phyloP scores from a whole-genome alignment of 148 eudicot genomes.

The Simmondsia chinensis region DNA sequence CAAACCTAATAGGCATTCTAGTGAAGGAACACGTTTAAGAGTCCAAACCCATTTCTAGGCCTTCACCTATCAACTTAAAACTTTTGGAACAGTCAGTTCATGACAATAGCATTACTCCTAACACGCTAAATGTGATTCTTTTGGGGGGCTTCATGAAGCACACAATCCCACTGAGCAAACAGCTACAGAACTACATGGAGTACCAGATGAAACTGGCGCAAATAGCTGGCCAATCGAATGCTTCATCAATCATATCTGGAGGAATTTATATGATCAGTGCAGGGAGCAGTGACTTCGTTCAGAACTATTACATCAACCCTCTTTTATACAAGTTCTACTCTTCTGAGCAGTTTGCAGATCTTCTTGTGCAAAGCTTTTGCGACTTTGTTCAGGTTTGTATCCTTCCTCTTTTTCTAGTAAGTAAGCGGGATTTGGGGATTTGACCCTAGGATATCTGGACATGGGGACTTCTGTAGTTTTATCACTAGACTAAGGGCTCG shows the following conservation, averaged over 20 bases:
- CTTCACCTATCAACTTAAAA: too few relatives aligned
- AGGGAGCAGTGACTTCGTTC: slow-evolving; percentile 65
- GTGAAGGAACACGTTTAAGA: too few relatives aligned
- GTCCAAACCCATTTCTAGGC: too few relatives aligned
- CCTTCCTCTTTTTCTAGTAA: background rate
- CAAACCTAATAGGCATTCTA: too few relatives aligned
- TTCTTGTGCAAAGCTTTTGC: slow-evolving; percentile 31
- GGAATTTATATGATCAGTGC: slow-evolving; percentile 39
- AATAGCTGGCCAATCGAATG: slow-evolving; percentile 36
- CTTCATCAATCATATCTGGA: slow-evolving; percentile 35
- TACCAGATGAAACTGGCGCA: slow-evolving; percentile 32
- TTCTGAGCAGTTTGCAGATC: slow-evolving; percentile 34
- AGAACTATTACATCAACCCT: slow-evolving; percentile 63
- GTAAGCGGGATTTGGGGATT: background rate
- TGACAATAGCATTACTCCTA: too few relatives aligned
- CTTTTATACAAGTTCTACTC: slow-evolving; percentile 39
- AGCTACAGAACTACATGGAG: slow-evolving; percentile 39
- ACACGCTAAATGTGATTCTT: too few relatives aligned
- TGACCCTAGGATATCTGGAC: too few relatives aligned
- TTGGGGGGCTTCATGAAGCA: slow-evolving; percentile 14
- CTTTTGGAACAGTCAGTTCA: too few relatives aligned
- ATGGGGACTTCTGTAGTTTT: too few relatives aligned
- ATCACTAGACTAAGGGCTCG: too few relatives aligned
- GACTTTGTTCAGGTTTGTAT: slow-evolving; percentile 34
- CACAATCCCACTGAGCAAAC: slow-evolving; percentile 36